These are phyloP conservation scores for Penicillium canariense DNA, from an alignment of 495 filamentous ascomycete species.

Conservation along the genomic window DNA sequence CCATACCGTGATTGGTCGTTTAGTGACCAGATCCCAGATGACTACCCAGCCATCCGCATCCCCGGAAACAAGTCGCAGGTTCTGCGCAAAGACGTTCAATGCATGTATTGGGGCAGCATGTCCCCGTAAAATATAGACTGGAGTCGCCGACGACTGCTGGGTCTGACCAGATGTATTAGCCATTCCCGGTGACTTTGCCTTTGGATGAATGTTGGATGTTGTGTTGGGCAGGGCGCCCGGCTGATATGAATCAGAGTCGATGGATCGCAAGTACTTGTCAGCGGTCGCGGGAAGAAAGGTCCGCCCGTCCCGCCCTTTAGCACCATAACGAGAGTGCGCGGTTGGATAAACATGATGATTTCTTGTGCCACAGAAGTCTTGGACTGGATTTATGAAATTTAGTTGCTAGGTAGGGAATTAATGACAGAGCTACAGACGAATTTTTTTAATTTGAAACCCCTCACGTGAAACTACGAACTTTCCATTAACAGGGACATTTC, in stretches of 20 bases:
- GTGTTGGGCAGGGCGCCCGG: neutral
- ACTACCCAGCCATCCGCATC: conserved; percentile 90
- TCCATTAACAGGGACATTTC: too few species aligned
- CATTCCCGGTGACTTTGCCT: neutral
- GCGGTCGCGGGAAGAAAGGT: too few species aligned
- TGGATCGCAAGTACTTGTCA: neutral
- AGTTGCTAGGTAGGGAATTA: too few species aligned
- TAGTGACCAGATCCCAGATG: conserved; percentile 78
- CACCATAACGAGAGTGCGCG: too few species aligned
- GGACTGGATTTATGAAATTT: too few species aligned
- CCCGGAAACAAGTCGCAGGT: conserved; percentile 76
- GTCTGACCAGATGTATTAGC: conserved; percentile 1
- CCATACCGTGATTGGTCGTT: conserved; percentile 84
- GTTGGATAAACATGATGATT: too few species aligned
- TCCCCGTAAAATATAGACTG: conserved; percentile 82
- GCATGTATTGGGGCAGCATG: conserved; percentile 81
- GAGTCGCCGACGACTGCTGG: conserved; percentile 58
- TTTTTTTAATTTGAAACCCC: too few species aligned
- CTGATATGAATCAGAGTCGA: too few species aligned
- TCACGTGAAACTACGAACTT: too few species aligned
- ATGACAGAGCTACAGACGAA: too few species aligned
- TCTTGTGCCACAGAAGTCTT: too few species aligned
- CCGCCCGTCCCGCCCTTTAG: too few species aligned
- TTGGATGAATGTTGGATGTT: neutral
- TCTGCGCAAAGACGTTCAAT: conserved; percentile 66